Base-by-base conservation (phyloP, 2,329 filamentous ascomycete genomes). In the Trichoderma hamatum region DNA sequence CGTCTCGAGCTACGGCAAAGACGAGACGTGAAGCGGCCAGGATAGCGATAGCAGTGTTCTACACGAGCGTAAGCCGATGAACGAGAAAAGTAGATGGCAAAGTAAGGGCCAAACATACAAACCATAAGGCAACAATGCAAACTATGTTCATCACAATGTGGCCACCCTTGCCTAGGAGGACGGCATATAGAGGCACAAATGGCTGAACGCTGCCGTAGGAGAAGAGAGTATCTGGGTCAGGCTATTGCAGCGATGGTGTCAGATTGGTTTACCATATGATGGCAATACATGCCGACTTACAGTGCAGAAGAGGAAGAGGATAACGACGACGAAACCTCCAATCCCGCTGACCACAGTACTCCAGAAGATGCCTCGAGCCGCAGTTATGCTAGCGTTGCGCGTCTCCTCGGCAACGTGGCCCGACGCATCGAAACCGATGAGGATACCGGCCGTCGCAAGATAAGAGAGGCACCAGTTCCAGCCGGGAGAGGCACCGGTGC, bases 381-480 rank as follows among this genome's bases (percentile, higher is more conserved):
- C 86, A n/a, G 84, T 82, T 1, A 85, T 60, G 24, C 80, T 82
- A 2, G 86, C 86, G 70, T 88, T 86, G 75, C 87, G 86, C 1
- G 87, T 89, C 74, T 89, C 87, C 72, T 89, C 87, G 0, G 85
- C 85, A 32, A 89, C 85, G 71, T 89, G 86, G 2, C 87, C 87
- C 0, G 84, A 86, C 0, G 87, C 87, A 75, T 89, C 87, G 66
- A 88, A 89, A 1, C 87, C 87, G 63, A 89, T 88, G 67, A 89
- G 73, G 51, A 89, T 84, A 51, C 86, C 87, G 9, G 86, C 86
- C 1, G 87, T 89, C 1, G 86, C 86, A 30, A 87, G 83, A 75
- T 86, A 89, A 4, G 85, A 87, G 3, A 89, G 80, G 77, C 86
- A 88, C 87, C 86, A 89, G 73, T 89, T 89, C 86, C 87, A 89